Conservation (phyloP, 2,329 filamentous ascomycete species). For the Leptographium radiaticola region DNA sequence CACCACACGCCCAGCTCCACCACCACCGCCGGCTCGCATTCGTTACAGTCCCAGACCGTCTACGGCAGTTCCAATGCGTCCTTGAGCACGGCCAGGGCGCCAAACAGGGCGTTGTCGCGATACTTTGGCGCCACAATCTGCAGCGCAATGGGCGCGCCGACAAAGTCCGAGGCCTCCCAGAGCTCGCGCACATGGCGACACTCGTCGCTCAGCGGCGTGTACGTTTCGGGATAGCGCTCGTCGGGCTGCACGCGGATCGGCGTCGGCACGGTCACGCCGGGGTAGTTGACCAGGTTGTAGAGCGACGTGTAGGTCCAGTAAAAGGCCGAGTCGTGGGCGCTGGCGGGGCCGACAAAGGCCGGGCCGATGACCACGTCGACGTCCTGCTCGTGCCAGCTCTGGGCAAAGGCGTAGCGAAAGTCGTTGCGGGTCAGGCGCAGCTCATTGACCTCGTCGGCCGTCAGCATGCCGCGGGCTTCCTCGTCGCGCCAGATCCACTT, state of each 20-base stretch:
- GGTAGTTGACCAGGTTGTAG: slow-evolving; percentile 60
- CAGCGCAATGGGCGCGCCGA: slow-evolving; percentile 34
- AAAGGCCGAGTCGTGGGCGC: slow-evolving; percentile 21
- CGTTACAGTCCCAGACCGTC: too few species aligned
- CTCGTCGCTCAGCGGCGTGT: slow-evolving; percentile 17
- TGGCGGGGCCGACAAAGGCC: slow-evolving; percentile 23
- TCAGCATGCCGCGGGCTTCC: slow-evolving; percentile 13
- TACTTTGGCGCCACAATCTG: slow-evolving; percentile 39
- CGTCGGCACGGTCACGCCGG: slow-evolving; percentile 44
- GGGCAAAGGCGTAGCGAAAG: slow-evolving; percentile 20
- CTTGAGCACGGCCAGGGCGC: slow-evolving; percentile 1
- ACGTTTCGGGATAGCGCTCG: slow-evolving; percentile 15
- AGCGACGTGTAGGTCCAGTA: slow-evolving; percentile 55
- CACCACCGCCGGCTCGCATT: too few species aligned
- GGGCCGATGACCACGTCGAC: slow-evolving; percentile 24
- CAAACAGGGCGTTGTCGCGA: slow-evolving; percentile 30
- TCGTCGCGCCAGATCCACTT: slow-evolving; percentile 24
- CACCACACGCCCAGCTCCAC: too few species aligned
- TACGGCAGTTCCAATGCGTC: neutral
- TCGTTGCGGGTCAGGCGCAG: slow-evolving; percentile 17
- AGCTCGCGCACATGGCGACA: slow-evolving; percentile 12
- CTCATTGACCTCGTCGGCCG: slow-evolving; percentile 14
- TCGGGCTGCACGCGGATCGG: slow-evolving; percentile 17
- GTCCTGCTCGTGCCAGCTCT: slow-evolving; percentile 22
- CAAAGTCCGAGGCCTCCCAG: slow-evolving; percentile 30